A percentile compares a stretch with the other conserved stretches of the same genome.
phyloP scores from a whole-genome alignment of 805 yeast genomes.

The Metschnikowia kofuensis region DNA sequence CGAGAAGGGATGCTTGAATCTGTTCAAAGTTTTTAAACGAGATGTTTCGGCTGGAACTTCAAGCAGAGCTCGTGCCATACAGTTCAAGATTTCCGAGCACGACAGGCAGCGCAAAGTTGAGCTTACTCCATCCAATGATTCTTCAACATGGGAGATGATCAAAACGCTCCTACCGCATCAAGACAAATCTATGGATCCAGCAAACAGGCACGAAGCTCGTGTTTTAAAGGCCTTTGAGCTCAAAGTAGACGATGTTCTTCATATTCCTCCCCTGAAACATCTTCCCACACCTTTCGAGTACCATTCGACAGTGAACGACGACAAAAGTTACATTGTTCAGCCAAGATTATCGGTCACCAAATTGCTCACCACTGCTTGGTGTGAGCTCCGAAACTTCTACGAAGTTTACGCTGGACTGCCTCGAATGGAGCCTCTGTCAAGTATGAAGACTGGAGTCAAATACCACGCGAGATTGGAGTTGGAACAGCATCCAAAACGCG shows the following conservation, averaged over 20 bases:
- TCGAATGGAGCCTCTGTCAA: slow-evolving; percentile 19
- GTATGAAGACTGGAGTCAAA: slow-evolving; percentile 46
- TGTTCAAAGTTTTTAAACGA: no score
- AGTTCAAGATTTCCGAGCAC: slow-evolving; percentile 4
- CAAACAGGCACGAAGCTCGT: slow-evolving; percentile 9
- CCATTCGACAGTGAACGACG: slow-evolving; percentile 10
- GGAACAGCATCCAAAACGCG: slow-evolving; percentile 46
- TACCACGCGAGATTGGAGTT: slow-evolving; percentile 16
- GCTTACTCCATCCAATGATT: slow-evolving; percentile 7
- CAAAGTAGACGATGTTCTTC: slow-evolving; percentile 9
- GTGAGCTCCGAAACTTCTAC: slow-evolving; percentile 60
- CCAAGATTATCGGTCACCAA: slow-evolving; percentile 57
- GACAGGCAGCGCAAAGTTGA: neutral
- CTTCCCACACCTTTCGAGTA: slow-evolving; percentile 15
- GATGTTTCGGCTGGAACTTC: no score
- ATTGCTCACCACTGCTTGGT: slow-evolving; percentile 59
- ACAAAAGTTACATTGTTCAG: slow-evolving; percentile 10
- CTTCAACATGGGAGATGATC: slow-evolving; percentile 15
- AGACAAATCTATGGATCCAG: slow-evolving; percentile 8
- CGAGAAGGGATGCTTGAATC: no score
- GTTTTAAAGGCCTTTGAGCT: slow-evolving; percentile 11
- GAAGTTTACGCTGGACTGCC: slow-evolving; percentile 45
- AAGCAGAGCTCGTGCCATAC: neutral
- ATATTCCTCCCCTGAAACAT: slow-evolving; percentile 3
- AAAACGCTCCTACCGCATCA: slow-evolving; percentile 10